A percentile compares a stretch with the other conserved stretches of the same genome.
phyloP scores from a whole-genome alignment of 768 basidiomycete genomes.

The Hirschioporus abietinus region DNA sequence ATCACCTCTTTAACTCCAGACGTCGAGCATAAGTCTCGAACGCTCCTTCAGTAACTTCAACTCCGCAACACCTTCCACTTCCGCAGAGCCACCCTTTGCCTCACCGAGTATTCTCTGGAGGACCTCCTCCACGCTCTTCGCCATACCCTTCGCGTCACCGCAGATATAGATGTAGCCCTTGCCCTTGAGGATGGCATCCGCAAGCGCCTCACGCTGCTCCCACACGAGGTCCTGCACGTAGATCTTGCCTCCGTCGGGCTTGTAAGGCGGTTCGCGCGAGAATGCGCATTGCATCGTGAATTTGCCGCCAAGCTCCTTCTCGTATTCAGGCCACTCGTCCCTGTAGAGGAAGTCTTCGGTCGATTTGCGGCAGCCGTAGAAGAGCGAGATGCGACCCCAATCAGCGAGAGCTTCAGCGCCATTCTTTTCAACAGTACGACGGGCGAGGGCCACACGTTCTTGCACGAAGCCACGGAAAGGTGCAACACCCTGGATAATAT shows the following conservation, averaged over 20 bases:
- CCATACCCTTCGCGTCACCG: slow-evolving; percentile 96
- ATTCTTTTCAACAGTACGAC: slow-evolving; percentile 92
- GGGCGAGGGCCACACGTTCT: slow-evolving; percentile 93
- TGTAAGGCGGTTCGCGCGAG: slow-evolving; percentile 83
- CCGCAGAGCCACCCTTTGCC: slow-evolving; percentile 86
- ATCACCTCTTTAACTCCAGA: slow-evolving; percentile 62
- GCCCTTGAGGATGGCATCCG: slow-evolving; percentile 84
- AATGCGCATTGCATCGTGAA: slow-evolving; percentile 87
- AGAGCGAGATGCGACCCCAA: slow-evolving; percentile 93
- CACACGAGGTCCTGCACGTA: slow-evolving; percentile 98
- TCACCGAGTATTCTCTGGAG: slow-evolving; percentile 81
- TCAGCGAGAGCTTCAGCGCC: slow-evolving; percentile 88
- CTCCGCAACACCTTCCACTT: slow-evolving; percentile 87
- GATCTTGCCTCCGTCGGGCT: slow-evolving; percentile 89
- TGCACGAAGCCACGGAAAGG: slow-evolving; percentile 99
- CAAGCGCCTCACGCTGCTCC: slow-evolving; percentile 79
- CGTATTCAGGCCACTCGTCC: slow-evolving; percentile 92
- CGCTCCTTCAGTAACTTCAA: slow-evolving; percentile 94
- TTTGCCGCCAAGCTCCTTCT: slow-evolving; percentile 83
- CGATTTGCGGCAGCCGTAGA: slow-evolving; percentile 92
- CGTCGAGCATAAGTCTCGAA: slow-evolving; percentile 80
- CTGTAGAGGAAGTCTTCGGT: slow-evolving; percentile 90
- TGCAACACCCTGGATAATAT: slow-evolving; percentile 75
- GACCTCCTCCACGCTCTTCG: slow-evolving; percentile 89
- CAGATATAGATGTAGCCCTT: slow-evolving; percentile 98